Evolutionary conservation across 225 moss, liverwort and hornwort species (phyloP).

Genomic region (Sphagnum contortum): DNA sequence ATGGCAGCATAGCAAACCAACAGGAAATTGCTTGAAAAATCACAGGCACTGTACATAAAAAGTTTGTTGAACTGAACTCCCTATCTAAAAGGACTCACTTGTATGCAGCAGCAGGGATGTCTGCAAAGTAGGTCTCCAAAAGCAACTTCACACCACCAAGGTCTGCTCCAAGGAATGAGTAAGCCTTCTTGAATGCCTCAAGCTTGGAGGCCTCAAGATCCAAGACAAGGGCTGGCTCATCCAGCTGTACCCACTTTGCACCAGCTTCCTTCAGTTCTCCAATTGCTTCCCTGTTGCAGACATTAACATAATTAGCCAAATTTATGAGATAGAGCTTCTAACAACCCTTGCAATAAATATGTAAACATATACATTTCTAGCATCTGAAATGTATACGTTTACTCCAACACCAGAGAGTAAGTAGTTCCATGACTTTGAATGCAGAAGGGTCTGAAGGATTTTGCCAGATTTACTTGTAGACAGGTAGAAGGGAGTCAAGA

Average conservation of each 20-base stretch:
- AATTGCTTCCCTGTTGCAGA: slow-evolving; percentile 26
- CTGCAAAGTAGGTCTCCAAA: slow-evolving; percentile 82
- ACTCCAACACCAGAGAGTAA: neutral
- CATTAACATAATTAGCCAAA: too few species aligned
- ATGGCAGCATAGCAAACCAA: too few species aligned
- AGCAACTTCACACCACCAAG: slow-evolving; percentile 39
- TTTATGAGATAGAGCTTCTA: neutral
- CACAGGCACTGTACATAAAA: too few species aligned
- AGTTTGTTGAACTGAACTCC: too few species aligned
- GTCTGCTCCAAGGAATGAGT: slow-evolving; percentile 40
- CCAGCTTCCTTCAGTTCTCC: slow-evolving; percentile 48
- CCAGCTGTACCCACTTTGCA: slow-evolving; percentile 44
- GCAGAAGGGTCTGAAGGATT: neutral
- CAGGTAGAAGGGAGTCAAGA: slow-evolving; percentile 54
- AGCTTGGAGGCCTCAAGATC: slow-evolving; percentile 53
- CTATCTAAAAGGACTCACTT: slow-evolving; percentile 28
- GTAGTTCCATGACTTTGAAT: neutral
- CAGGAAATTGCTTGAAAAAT: too few species aligned
- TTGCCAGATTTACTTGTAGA: slow-evolving; percentile 60
- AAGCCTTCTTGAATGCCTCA: slow-evolving; percentile 44
- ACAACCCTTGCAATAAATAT: neutral
- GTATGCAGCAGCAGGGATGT: slow-evolving; percentile 64
- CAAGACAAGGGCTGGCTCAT: slow-evolving; percentile 73
- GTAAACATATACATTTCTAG: too few species aligned
- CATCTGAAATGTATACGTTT: too few species aligned